Evolutionary conservation across 1,284 basidiomycete species (phyloP).

Genomic region (Pascua sp.): DNA sequence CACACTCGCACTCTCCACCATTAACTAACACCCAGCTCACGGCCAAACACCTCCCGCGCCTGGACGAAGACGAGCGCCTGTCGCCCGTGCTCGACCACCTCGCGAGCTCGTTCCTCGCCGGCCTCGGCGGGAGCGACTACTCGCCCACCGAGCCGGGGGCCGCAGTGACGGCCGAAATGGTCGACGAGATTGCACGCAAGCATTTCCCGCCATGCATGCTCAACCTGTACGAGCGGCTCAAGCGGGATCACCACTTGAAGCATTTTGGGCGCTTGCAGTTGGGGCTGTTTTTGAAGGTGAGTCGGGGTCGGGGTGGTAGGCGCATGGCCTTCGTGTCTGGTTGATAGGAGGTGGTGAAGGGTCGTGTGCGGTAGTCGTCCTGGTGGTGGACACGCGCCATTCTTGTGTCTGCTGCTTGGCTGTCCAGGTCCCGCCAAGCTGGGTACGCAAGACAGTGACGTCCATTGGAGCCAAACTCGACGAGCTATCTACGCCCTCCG

Average conservation of each 20-base stretch:
- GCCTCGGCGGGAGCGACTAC: slow-evolving; percentile 57
- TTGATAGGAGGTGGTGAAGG: too few species aligned
- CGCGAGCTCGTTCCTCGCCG: slow-evolving; percentile 89
- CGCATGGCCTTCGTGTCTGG: too few species aligned
- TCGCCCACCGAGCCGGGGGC: slow-evolving; percentile 52
- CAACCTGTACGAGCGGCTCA: slow-evolving; percentile 75
- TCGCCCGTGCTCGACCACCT: slow-evolving; percentile 88
- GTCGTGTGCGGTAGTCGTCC: too few species aligned
- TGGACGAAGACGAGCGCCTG: slow-evolving; percentile 93
- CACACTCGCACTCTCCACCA: too few species aligned
- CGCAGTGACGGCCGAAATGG: slow-evolving; percentile 84
- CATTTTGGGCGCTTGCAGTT: slow-evolving; percentile 91
- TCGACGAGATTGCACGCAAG: slow-evolving; percentile 78
- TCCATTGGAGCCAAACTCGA: too few species aligned
- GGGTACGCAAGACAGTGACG: too few species aligned
- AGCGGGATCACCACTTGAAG: slow-evolving; percentile 79
- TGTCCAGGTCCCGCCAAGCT: too few species aligned
- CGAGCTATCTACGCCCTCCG: too few species aligned
- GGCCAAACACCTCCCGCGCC: slow-evolving; percentile 79
- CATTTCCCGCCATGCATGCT: slow-evolving; percentile 98
- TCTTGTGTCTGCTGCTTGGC: too few species aligned
- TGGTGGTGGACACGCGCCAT: too few species aligned
- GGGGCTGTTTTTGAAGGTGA: slow-evolving; percentile 89
- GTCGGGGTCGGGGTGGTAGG: slow-evolving; percentile 7
- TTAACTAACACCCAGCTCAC: slow-evolving; percentile 60